Base-by-base conservation (phyloP, 23 red algal genomes). In the Gracilaria vermiculophylla region DNA sequence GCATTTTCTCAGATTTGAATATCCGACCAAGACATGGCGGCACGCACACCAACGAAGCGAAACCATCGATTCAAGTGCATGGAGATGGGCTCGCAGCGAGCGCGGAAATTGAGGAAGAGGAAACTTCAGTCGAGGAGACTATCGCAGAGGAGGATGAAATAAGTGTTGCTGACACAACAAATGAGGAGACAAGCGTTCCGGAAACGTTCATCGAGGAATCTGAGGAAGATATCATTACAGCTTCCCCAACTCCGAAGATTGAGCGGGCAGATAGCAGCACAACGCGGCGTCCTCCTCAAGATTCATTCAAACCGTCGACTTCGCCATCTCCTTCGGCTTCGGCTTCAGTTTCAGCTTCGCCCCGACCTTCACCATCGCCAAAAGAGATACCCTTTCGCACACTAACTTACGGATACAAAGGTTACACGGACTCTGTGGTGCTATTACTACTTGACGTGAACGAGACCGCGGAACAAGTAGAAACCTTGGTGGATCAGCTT, bases 401-500 rank as follows among this genome's bases (percentile, higher is more conserved):
- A 2, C 25, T 48, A 34, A 48, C 42, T 20, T 73, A 27, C 17
- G 67, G 67, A 47, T 28, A 48, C 67, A 73, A 73, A 20, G 67
- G 67, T 24, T 73, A 73, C 37, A 73, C 67, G 17, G 40, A 73
- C 15, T 73, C 67, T 45, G 17, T 73, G 23, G 67, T 73, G 40
- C 40, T 73, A 11, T 3, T 73, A 19, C 13, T 73, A 28, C 39
- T 40, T 41, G 67, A 73, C 24, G n/a, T 40, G 14, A 40, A 24
- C 20, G 67, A 73, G 42, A 73, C 37, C 5, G 67, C 37, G 20
- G 39, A 73, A 47, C 37, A 73, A 0, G 47, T 73, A 40, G 67
- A 73, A 29, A 47, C 67, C 23, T 73, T 73, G 14, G 67, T 73
- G 23, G 39, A 73, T 29, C 67, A 73, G 67, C 67, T 73, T 24